Conservation (phyloP, 768 basidiomycete species). For the Collybia sordida region DNA sequence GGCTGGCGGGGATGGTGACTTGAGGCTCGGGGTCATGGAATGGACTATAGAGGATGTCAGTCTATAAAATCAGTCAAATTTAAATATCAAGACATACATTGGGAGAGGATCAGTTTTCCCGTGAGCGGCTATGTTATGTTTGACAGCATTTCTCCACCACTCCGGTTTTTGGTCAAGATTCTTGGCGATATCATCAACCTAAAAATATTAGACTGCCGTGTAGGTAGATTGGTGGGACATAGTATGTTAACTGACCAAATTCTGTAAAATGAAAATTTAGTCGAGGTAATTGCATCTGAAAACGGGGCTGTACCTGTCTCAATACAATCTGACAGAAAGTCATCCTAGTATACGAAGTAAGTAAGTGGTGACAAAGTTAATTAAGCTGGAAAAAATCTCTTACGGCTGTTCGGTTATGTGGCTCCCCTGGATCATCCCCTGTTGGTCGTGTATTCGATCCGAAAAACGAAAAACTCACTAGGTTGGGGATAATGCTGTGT, state of each 20-base stretch:
- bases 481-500: not conserved
- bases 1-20: slow-evolving; percentile 19
- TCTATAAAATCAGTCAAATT: not conserved
- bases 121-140: slow-evolving; percentile 10
- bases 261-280: too few species aligned
- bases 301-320: not conserved
- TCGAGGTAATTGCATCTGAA: too few species aligned
- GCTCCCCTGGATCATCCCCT: not conserved
- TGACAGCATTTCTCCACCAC: slow-evolving; percentile 19
- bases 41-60: slow-evolving; percentile 14
- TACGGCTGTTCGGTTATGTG: not conserved
- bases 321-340: slow-evolving; percentile 13
- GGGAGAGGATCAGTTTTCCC: slow-evolving; percentile 18
- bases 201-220: not conserved
- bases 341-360: slow-evolving; percentile 8
- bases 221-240: too few species aligned
- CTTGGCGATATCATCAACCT: not conserved
- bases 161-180: not conserved
- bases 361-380: not conserved
- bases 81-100: slow-evolving; percentile 2
- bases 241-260: too few species aligned
- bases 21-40: slow-evolving; percentile 31
- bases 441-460: not conserved
- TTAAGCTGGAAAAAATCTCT: not conserved
- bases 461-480: not conserved